phyloP scores from a whole-genome alignment of 352 stramenopile genomes.

The Lagenidium giganteum region DNA sequence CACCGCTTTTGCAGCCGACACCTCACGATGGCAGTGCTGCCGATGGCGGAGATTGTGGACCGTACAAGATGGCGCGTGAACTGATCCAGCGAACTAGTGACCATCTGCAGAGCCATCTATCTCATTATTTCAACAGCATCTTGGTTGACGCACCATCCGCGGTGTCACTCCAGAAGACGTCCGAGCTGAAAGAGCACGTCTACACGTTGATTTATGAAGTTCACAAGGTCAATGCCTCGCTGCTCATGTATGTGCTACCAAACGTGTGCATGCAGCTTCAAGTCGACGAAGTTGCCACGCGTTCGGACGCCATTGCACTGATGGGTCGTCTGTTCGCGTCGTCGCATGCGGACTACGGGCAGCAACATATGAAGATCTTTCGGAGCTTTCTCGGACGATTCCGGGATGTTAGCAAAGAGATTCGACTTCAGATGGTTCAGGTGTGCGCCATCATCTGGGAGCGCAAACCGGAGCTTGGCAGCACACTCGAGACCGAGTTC shows the following conservation, averaged over 20 bases:
- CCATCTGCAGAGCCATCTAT: conserved; percentile 55
- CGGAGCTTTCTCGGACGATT: conserved; percentile 84
- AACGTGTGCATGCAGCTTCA: conserved; percentile 84
- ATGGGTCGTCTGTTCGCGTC: conserved; percentile 82
- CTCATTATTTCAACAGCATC: conserved; percentile 79
- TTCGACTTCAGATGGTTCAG: conserved; percentile 81
- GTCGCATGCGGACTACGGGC: conserved; percentile 59
- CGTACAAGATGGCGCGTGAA: conserved; percentile 62
- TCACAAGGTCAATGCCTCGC: conserved; percentile 70
- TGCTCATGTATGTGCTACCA: conserved; percentile 79
- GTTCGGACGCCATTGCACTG: conserved; percentile 64
- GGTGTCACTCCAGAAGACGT: conserved; percentile 26
- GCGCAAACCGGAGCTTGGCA: conserved; percentile 50
- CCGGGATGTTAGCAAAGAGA: conserved; percentile 81
- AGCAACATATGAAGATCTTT: conserved; percentile 81
- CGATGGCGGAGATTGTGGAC: conserved; percentile 14
- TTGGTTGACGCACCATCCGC: conserved; percentile 44
- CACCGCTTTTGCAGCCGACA: conserved; percentile 35
- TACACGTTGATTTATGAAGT: conserved; percentile 82
- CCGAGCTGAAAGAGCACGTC: conserved; percentile 72
- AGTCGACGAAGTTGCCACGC: conserved; percentile 80
- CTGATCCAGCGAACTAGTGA: conserved; percentile 74
- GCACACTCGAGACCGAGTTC: conserved; percentile 70
- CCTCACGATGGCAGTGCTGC: not conserved
- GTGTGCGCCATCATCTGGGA: conserved; percentile 69